Evolutionary conservation across 306 rosid genomes (phyloP), one percentile per base, ranked within the genome.

Genomic region (Amphicarpaea edgeworthii): DNA sequence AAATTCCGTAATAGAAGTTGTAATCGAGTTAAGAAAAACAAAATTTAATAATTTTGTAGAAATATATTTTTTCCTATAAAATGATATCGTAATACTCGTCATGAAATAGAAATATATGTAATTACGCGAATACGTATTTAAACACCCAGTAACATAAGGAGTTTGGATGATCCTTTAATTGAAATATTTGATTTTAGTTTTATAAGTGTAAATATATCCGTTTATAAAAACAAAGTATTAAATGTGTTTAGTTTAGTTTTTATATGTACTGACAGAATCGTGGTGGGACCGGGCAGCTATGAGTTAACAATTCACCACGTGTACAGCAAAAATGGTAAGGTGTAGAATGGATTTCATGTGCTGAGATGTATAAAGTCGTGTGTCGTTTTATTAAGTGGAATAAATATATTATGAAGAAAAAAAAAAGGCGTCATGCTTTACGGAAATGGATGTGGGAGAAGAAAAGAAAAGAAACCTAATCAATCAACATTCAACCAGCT

Each of bases 301-400:
- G 57, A 79, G 40, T 47, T 0, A 7, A 12, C 12, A 62, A 14
- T 40, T 0, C 28, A 79, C 26, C 85, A 78, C 83, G 84, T 78
- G 83, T 46, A 69, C 38, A 42, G 64, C 12, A 8, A 3, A 54
- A 34, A 16, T 3, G 20, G 16, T 21, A 7, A 64, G 77, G 80
- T 76, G 82, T 78, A 86, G 28, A 54, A 51, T 70, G 74, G 53
- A 84, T 34, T 19, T 72, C 57, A 67, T 79, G 81, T 3, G 84
- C 16, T 7, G 41, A 53, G 59, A 46, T 62, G 73, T 68, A 71
- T 77, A 57, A 72, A 77, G 61, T 62, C 21, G 28, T 45, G 73
- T 45, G 73, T 54, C 81, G 41, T 32, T 73, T 78, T 19, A 70
- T 54, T 61, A 10, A 10, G 47, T 40, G 53, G 82, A 70, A 74